These are phyloP conservation scores for Thozetella sp. DNA, from an alignment of 495 filamentous ascomycete species.

Conservation along the genomic window DNA sequence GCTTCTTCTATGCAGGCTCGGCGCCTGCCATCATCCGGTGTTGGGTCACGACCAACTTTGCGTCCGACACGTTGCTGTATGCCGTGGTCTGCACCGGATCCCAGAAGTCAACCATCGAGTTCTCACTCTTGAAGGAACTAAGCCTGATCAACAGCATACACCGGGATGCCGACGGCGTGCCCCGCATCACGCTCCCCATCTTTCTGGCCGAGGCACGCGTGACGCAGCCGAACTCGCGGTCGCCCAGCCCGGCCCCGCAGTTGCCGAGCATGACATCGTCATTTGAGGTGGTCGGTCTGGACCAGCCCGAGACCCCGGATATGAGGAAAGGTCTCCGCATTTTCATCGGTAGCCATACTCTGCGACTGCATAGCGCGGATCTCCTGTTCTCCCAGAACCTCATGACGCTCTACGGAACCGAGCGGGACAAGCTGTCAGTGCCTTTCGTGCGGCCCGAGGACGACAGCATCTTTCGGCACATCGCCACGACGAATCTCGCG, in stretches of 20 bases:
- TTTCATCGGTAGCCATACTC: slow-evolving; percentile 83
- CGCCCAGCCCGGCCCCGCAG: slow-evolving; percentile 73
- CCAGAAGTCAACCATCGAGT: slow-evolving; percentile 77
- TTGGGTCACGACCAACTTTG: slow-evolving; percentile 87
- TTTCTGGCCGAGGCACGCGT: slow-evolving; percentile 91
- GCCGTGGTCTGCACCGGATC: slow-evolving; percentile 92
- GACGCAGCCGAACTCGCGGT: slow-evolving; percentile 70
- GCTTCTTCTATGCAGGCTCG: slow-evolving; percentile 78
- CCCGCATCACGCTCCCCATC: slow-evolving; percentile 74
- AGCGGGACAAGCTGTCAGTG: slow-evolving; percentile 85
- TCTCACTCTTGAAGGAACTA: slow-evolving; percentile 70
- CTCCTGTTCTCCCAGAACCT: slow-evolving; percentile 89
- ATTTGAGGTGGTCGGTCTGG: slow-evolving; percentile 69
- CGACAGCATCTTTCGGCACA: slow-evolving; percentile 73
- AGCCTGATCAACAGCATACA: slow-evolving; percentile 69
- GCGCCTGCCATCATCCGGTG: slow-evolving; percentile 94
- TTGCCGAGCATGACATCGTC: slow-evolving; percentile 76
- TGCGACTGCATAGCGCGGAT: slow-evolving; percentile 87
- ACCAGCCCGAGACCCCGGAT: slow-evolving; percentile 38
- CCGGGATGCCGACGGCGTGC: slow-evolving; percentile 59
- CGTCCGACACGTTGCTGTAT: slow-evolving; percentile 84
- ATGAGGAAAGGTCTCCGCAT: slow-evolving; percentile 68
- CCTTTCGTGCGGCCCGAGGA: slow-evolving; percentile 94
- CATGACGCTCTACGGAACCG: slow-evolving; percentile 83
- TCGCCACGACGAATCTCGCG: slow-evolving; percentile 62